These are phyloP conservation scores for Candida alai DNA, from an alignment of 805 yeast genomes.

Conservation along the genomic window DNA sequence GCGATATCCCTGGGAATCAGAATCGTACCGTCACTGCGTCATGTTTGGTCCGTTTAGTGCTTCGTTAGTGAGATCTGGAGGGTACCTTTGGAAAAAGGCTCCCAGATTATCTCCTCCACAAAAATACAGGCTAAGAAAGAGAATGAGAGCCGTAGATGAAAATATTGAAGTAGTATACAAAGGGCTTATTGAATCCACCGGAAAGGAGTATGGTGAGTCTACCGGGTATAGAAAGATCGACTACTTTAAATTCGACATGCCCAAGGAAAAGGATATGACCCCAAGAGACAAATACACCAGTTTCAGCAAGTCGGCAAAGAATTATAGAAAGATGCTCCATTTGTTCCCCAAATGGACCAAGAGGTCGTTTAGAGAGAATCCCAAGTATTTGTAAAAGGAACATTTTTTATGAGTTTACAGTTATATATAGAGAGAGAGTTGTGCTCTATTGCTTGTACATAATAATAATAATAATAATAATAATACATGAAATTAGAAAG, in stretches of 20 bases:
- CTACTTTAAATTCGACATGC: slow-evolving; percentile 43
- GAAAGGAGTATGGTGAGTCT: slow-evolving; percentile 23
- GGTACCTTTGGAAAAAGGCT: slow-evolving; percentile 63
- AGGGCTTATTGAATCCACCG: slow-evolving; percentile 18
- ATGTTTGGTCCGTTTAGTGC: slow-evolving; percentile 4
- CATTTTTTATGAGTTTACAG: background rate
- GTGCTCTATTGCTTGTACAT: too few relatives aligned
- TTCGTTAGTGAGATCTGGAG: slow-evolving; percentile 72
- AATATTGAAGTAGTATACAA: slow-evolving; percentile 64
- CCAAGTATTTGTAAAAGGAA: slow-evolving; percentile 52
- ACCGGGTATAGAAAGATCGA: slow-evolving; percentile 38
- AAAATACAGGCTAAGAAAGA: slow-evolving; percentile 77
- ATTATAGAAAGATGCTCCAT: slow-evolving; percentile 87
- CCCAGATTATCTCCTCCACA: slow-evolving; percentile 66
- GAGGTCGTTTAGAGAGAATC: slow-evolving; percentile 73
- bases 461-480: too few relatives aligned
- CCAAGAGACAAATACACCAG: slow-evolving; percentile 85
- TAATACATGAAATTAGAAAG: too few relatives aligned
- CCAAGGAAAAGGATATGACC: slow-evolving; percentile 77
- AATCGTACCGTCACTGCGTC: too few relatives aligned
- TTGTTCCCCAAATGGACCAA: slow-evolving; percentile 91
- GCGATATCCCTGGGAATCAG: too few relatives aligned
- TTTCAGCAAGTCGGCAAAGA: slow-evolving; percentile 67
- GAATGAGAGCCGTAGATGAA: slow-evolving; percentile 78
- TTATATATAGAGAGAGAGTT: too few relatives aligned